Evolutionary conservation across 352 stramenopile genomes (phyloP), one percentile per base, ranked within the genome.

Genomic region (Phytophthora tubulina): DNA sequence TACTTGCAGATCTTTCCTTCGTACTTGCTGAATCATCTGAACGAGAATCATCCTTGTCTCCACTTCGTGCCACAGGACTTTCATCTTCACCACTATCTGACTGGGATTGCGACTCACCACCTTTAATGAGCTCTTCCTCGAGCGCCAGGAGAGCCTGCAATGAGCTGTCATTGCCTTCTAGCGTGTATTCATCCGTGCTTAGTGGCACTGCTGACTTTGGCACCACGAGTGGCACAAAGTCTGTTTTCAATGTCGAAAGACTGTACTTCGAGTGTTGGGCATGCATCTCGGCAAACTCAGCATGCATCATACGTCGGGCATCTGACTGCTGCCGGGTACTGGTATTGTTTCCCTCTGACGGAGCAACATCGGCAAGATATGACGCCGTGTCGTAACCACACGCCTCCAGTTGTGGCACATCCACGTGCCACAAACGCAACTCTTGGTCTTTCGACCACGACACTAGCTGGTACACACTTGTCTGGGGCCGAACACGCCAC

Each of bases 361-460:
- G 61, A 44, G 70, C 73, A 35, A 49, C 73, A 44, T 81, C 73
- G 4, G 73, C 64, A 3, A 72, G 69, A 38, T 84, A 79, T 4
- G 73, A 81, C 27, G 76, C 75, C 11, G 76, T 82, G 48, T 90
- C 79, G 32, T 81, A 86, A 10, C 85, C 85, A 32, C 83, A 91
- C 0, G 83, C 85, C 35, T 91, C 80, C 27, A 94, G 58, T 33
- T 91, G 84, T 36, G 82, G 78, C 13, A 78, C 54, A 50, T 96
- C 86, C 13, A 95, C 67, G 33, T 80, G 76, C 88, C 86, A 94
- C 65, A 96, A 61, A 3, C 86, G 82, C 5, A 96, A 64, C 30
- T 94, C 84, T 53, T 96, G 87, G 57, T 92, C 86, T 78, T 96
- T 94, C 0, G 83, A 80, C 86, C 86, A 96, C 17, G 89, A 94